Evolutionary conservation across 2,329 filamentous ascomycete genomes (phyloP).

Genomic region (Talaromyces sp.): DNA sequence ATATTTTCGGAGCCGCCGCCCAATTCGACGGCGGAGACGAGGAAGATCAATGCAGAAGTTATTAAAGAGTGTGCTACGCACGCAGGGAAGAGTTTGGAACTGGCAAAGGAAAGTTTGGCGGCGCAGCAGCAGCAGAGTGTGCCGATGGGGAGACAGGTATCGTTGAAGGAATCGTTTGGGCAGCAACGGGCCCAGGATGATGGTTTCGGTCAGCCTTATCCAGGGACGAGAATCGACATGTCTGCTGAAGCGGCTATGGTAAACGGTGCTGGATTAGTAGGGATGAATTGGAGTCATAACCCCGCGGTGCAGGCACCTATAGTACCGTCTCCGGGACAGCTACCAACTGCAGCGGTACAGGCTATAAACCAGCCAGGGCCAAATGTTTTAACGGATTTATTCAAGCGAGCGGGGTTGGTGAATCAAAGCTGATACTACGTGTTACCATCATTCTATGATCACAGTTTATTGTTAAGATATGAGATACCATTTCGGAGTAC

Average conservation of each 20-base stretch:
- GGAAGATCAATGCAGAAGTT: slow-evolving; percentile 50
- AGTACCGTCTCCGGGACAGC: slow-evolving; percentile 18
- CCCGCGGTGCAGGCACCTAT: slow-evolving; percentile 22
- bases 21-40: slow-evolving; percentile 51
- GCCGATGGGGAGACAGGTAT: slow-evolving; percentile 53
- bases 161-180: slow-evolving; percentile 53
- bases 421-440: slow-evolving; percentile 9
- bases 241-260: slow-evolving; percentile 19
- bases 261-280: slow-evolving; percentile 14
- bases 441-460: background rate
- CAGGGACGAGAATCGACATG: background rate
- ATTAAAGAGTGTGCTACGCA: slow-evolving; percentile 55
- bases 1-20: slow-evolving; percentile 60
- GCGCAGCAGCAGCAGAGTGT: slow-evolving; percentile 39
- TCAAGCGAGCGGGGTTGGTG: slow-evolving; percentile 41
- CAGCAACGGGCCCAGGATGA: slow-evolving; percentile 53
- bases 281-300: slow-evolving; percentile 10
- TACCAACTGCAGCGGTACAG: slow-evolving; percentile 1
- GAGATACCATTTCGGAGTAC: background rate
- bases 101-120: slow-evolving; percentile 40
- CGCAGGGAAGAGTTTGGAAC: slow-evolving; percentile 49
- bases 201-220: slow-evolving; percentile 49
- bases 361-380: slow-evolving; percentile 6
- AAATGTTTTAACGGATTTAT: slow-evolving; percentile 42
- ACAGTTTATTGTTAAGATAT: background rate